Base-by-base conservation (phyloP, 2,329 filamentous ascomycete genomes). In the Cercospora janseana region DNA sequence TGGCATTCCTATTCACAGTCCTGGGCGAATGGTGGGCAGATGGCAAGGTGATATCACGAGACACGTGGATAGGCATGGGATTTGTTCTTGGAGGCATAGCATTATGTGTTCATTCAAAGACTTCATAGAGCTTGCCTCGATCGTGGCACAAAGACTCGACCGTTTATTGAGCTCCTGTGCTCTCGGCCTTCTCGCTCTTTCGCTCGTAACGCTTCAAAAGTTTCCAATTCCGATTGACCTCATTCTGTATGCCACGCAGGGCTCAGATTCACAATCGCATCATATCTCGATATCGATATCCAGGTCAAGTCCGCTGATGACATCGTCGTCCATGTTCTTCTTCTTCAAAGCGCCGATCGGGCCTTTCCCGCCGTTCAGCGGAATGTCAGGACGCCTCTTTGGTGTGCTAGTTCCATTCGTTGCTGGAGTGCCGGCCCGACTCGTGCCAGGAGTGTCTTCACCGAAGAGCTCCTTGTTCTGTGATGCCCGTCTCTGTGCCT, bases 1-100 rank as follows among this genome's bases (percentile, higher is more conserved):
- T 95, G 64, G 92, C 92, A 0, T 97, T 97, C 61, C 71, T 97
- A n/a, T 97, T 96, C 65, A 97, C 92, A 0, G 91, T 96, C 2
- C 65, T 96, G 9, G 92, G 91, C 1, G 92, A 97, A 62, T 97
- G 91, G 90, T 94, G 86, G 76, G 89, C 92, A 1, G 92, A 96
- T 63, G 83, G 83, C 54, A 97, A 96, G 69, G 86, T 91, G 1
- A 95, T 97, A 55, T 87, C 84, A 60, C 79, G 82, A 75, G 88
- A 92, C 68, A 95, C 88, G 0, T 88, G 85, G 78, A 71, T 89
- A 48, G 90, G 90, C 6, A 91, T 95, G 87, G 72, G 73, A 1
- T 70, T 95, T 9, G 91, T 92, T 3, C 72, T 95, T 37, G 79
- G 76, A 12, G 90, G 90, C 0, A 95, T 95, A 66, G 88, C 78